phyloP scores from a whole-genome alignment of 1,139 yeast genomes.

The Dujonia santamariae region DNA sequence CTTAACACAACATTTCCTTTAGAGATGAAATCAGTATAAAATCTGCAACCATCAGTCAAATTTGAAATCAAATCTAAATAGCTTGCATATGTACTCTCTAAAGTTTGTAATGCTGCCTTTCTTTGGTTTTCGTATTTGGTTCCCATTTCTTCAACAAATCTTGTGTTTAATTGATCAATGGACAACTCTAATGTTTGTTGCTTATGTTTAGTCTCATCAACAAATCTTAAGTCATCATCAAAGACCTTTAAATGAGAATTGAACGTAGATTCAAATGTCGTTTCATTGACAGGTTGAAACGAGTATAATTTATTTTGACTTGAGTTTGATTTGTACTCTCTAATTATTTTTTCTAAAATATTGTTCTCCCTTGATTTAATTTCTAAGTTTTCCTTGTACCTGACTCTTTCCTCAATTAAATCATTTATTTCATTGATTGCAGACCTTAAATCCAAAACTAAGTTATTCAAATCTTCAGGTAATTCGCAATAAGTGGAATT shows the following conservation, averaged over 20 bases:
- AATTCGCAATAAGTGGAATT: slow-evolving; percentile 38
- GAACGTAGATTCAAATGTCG: slow-evolving; percentile 30
- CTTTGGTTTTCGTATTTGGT: slow-evolving; percentile 31
- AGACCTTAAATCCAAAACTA: slow-evolving; percentile 43
- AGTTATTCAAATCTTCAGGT: slow-evolving; percentile 35
- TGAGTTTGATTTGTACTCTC: slow-evolving; percentile 36
- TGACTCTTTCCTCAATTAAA: slow-evolving; percentile 31
- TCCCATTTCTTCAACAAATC: slow-evolving; percentile 20
- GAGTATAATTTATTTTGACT: slow-evolving; percentile 15
- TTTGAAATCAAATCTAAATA: slow-evolving; percentile 58
- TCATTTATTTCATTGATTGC: slow-evolving; percentile 22
- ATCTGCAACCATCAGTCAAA: slow-evolving; percentile 65
- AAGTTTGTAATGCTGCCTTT: slow-evolving; percentile 47
- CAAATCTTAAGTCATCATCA: slow-evolving; percentile 35
- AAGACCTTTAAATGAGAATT: slow-evolving; percentile 39
- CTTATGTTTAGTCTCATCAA: slow-evolving; percentile 32
- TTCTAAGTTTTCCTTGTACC: slow-evolving; percentile 40
- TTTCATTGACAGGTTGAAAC: slow-evolving; percentile 30
- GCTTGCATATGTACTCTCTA: slow-evolving; percentile 53
- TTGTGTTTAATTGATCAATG: slow-evolving; percentile 42
- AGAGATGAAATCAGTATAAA: slow-evolving; percentile 61
- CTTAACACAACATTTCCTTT: slow-evolving; percentile 46
- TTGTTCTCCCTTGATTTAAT: slow-evolving; percentile 45
- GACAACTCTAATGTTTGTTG: slow-evolving; percentile 45
- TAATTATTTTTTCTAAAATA: slow-evolving; percentile 50